Base-by-base conservation (phyloP, 371 early-diverging fungal genomes). In the Mortierella polycephala region DNA sequence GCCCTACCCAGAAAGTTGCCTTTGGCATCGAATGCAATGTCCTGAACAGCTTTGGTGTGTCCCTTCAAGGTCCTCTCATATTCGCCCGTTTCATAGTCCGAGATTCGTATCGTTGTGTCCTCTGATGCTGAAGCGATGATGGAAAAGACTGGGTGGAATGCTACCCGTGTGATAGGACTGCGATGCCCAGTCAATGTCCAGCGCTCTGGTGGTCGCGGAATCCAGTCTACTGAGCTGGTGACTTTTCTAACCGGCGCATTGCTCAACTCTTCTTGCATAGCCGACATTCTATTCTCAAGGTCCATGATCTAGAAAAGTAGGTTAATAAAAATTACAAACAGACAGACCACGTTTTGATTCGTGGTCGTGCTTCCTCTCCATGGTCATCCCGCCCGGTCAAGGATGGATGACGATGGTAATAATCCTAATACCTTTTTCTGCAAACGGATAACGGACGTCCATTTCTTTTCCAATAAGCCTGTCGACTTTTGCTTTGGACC, bases 1-100 rank as follows among this genome's bases (percentile, higher is more conserved):
- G 30, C 30, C 63, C 77, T 84, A 87, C 91, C 90, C 40, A 95
- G 81, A 62, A 85, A 84, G 23, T 88, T 85, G 40, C 96, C 96
- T 63, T 93, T 94, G 18, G 91, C 74, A 74, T 94, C 94, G 75
- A 94, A 96, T 0, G 89, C 87, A 42, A 97, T 67, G 82, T 90
- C 94, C 69, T 94, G 92, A 13, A 97, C 95, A 13, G 96, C 87
- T 69, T 96, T 96, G 7, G 98, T 97, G 75, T 97, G 98, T 41
- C 97, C 96, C 67, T 96, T 96, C 2, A 97, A 83, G 0, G 96
- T 94, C 50, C 93, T 82, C 75, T 97, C 98, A 80, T 92, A 95
- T 56, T 93, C 94, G 42, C 95, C 96, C 7, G 93, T 84, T 79
- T 96, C 97, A 57, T 89, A 89, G 84, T 97, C 98, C 93, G 94